These are phyloP conservation scores for Erodium moschatum DNA, from an alignment of 441 rosid genomes.

Conservation along the genomic window DNA sequence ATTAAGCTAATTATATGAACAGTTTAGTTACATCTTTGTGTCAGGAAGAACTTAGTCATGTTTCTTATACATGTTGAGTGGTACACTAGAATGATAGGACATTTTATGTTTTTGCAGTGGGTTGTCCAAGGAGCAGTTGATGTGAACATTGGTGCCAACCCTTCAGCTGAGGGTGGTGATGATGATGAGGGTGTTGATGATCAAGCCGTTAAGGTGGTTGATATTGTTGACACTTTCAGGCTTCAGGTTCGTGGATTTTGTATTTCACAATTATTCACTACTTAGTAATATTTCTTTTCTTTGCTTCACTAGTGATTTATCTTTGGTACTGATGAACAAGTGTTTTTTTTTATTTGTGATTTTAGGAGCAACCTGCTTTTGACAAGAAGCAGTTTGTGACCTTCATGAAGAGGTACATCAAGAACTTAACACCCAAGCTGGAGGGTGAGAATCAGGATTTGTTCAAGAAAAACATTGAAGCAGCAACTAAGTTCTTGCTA, in stretches of 20 bases:
- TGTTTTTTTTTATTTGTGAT: too few species aligned
- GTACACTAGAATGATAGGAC: too few species aligned
- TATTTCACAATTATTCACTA: not conserved
- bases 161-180: conserved; percentile 79
- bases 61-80: too few species aligned
- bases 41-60: too few species aligned
- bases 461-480: conserved; percentile 78
- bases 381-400: conserved; percentile 76
- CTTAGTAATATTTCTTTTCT: too few species aligned
- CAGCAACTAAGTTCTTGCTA: conserved; percentile 78
- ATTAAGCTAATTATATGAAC: too few species aligned
- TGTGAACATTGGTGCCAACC: conserved; percentile 91
- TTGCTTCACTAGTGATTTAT: too few species aligned
- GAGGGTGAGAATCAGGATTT: conserved; percentile 40
- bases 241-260: conserved; percentile 54
- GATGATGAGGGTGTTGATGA: conserved; percentile 94
- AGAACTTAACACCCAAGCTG: conserved; percentile 56
- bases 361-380: conserved; percentile 88
- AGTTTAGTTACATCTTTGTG: too few species aligned
- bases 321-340: too few species aligned
- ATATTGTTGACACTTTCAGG: conserved; percentile 92
- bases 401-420: conserved; percentile 64
- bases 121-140: conserved; percentile 61
- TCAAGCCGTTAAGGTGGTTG: conserved; percentile 65
- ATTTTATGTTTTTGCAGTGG: too few species aligned